These are phyloP conservation scores for Santalum album DNA, from an alignment of 164 flowering plant species.

Conservation along the genomic window DNA sequence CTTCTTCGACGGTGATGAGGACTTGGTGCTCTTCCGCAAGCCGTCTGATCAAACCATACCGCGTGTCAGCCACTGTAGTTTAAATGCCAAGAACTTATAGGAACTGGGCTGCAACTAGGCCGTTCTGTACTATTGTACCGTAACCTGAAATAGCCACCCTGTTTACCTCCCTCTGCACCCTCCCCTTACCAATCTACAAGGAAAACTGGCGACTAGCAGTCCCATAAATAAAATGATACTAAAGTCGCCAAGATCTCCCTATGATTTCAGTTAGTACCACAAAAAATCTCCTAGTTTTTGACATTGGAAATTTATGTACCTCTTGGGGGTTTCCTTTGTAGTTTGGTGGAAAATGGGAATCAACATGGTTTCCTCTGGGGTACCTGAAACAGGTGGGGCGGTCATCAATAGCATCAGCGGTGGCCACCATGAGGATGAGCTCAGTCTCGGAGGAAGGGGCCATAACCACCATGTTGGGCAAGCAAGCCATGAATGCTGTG, in stretches of 20 bases:
- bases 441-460: constrained; percentile 39
- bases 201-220: background rate
- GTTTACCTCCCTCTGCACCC: constrained; percentile 26
- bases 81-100: constrained; percentile 17
- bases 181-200: constrained; percentile 38
- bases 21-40: constrained; percentile 33
- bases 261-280: too few species aligned
- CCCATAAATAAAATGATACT: too few species aligned
- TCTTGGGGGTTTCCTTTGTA: constrained; percentile 45
- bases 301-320: constrained; percentile 14
- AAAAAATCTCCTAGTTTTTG: too few species aligned
- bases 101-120: constrained; percentile 22
- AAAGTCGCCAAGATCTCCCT: too few species aligned
- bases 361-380: constrained; percentile 42
- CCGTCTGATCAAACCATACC: constrained; percentile 26
- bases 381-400: constrained; percentile 36
- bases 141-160: constrained; percentile 33
- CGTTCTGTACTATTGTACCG: constrained; percentile 27
- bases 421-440: constrained; percentile 51
- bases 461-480: constrained; percentile 61
- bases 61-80: constrained; percentile 36
- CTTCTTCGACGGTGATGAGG: constrained; percentile 33
- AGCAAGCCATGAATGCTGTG: constrained; percentile 43
- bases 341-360: constrained; percentile 28
- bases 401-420: constrained; percentile 40